A percentile compares a stretch with the other conserved stretches of the same genome.
phyloP scores from a whole-genome alignment of 768 basidiomycete species.

The Coprinellus micaceus region DNA sequence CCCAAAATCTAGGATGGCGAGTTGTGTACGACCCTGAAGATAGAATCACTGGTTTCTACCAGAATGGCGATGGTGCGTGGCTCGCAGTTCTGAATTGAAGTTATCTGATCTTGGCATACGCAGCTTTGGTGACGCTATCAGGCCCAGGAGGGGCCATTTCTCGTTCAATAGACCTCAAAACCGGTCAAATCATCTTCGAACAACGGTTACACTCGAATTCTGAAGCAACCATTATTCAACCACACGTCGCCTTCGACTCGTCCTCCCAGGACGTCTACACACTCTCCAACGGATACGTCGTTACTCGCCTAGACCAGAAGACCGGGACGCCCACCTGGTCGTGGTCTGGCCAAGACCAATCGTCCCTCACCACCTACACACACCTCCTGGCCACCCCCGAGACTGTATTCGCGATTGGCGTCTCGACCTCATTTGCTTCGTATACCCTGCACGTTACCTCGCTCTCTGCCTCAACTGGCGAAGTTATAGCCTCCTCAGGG shows the following conservation, averaged over 20 bases:
- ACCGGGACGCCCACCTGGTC: conserved; percentile 63
- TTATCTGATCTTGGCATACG: neutral
- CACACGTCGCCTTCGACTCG: conserved; percentile 40
- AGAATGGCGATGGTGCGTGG: conserved; percentile 52
- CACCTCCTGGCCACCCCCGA: conserved; percentile 51
- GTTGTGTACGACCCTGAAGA: conserved; percentile 71
- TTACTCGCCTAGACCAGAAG: conserved; percentile 46
- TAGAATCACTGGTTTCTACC: conserved; percentile 59
- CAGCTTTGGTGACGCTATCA: conserved; percentile 72
- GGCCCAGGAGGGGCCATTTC: conserved; percentile 69
- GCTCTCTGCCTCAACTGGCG: conserved; percentile 52
- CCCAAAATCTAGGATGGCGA: conserved; percentile 63
- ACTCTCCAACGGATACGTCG: conserved; percentile 57
- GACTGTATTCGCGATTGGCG: conserved; percentile 56
- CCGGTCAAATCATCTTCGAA: conserved; percentile 68
- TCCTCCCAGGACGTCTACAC: conserved; percentile 40
- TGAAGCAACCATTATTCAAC: conserved; percentile 45
- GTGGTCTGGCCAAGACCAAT: conserved; percentile 67
- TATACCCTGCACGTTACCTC: conserved; percentile 68
- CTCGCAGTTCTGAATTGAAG: too few relatives aligned
- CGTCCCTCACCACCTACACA: conserved; percentile 57
- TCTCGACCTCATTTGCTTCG: conserved; percentile 45
- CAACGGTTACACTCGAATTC: conserved; percentile 49
- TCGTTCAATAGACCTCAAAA: conserved; percentile 60
- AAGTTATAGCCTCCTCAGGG: conserved; percentile 42